These are phyloP conservation scores for Xylariaceae sp. DNA, from an alignment of 2,329 filamentous ascomycete species.

Conservation along the genomic window DNA sequence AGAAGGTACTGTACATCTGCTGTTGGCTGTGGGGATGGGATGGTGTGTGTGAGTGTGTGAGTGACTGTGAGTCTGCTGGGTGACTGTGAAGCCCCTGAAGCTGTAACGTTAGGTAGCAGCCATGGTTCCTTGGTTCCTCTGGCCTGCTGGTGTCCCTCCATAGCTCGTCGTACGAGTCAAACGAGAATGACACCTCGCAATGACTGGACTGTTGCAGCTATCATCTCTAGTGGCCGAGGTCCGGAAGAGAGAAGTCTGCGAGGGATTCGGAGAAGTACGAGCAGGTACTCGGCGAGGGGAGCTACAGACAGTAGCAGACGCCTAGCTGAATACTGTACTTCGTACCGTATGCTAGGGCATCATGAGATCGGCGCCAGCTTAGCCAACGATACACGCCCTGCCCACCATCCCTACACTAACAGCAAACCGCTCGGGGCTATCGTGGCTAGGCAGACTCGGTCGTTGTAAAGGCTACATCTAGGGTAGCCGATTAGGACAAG, in stretches of 20 bases:
- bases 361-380: background rate
- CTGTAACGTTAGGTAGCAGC: background rate
- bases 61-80: background rate
- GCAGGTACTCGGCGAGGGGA: no score
- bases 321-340: background rate
- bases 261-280: no score
- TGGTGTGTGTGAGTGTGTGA: no score
- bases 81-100: background rate
- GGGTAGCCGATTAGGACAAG: no score
- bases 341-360: background rate
- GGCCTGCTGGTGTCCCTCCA: background rate
- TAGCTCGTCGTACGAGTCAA: background rate
- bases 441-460: background rate
- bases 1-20: background rate
- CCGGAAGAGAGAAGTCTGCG: no score
- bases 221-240: no score
- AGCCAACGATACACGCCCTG: background rate
- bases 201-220: no score
- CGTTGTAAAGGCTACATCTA: background rate
- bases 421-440: background rate
- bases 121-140: background rate
- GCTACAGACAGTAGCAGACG: background rate
- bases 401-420: no score
- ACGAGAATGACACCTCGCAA: background rate
- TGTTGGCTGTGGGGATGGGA: background rate